A percentile compares a stretch with the other conserved stretches of the same genome.
These are phyloP conservation scores for Megacollybia marginata DNA, from an alignment of 768 basidiomycete species.

Conservation along the genomic window DNA sequence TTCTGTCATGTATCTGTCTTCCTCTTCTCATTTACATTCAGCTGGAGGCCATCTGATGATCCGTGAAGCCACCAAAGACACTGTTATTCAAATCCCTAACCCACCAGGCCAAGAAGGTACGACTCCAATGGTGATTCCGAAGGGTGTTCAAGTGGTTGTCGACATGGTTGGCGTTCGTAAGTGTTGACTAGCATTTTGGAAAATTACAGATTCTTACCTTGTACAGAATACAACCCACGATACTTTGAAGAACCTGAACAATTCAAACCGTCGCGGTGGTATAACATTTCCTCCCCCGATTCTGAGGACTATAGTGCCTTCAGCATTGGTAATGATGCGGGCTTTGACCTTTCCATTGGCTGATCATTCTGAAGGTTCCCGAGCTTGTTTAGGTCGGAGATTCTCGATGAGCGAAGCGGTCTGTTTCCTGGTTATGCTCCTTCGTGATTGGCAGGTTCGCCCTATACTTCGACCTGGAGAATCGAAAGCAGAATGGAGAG, in stretches of 20 bases:
- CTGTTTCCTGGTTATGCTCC: conserved; percentile 41
- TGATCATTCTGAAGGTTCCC: conserved; percentile 29
- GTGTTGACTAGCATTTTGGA: conserved; percentile 12
- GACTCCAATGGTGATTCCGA: conserved; percentile 26
- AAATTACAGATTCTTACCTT: background rate
- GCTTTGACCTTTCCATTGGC: background rate
- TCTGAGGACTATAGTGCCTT: conserved; percentile 40
- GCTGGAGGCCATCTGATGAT: conserved; percentile 34
- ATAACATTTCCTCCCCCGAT: conserved; percentile 27
- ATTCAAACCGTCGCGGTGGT: conserved; percentile 46
- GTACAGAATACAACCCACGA: conserved; percentile 40
- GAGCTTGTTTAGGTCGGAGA: conserved; percentile 47
- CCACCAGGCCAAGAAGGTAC: conserved; percentile 31
- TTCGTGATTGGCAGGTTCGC: conserved; percentile 47
- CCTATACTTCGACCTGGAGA: conserved; percentile 32
- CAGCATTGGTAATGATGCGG: conserved; percentile 28
- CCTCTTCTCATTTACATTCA: conserved; percentile 7
- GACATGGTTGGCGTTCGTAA: conserved; percentile 45
- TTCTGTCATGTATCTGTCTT: background rate
- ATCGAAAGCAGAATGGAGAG: conserved; percentile 30
- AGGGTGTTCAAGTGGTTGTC: conserved; percentile 33
- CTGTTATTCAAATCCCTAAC: conserved; percentile 32
- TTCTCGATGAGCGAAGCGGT: conserved; percentile 49
- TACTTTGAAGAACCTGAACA: conserved; percentile 41
- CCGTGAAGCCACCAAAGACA: conserved; percentile 36